Percentiles rank a stretch among this genome's conserved stretches.
Conservation (phyloP, 139 green algal genomes). For the Coelastrella sp. region DNA sequence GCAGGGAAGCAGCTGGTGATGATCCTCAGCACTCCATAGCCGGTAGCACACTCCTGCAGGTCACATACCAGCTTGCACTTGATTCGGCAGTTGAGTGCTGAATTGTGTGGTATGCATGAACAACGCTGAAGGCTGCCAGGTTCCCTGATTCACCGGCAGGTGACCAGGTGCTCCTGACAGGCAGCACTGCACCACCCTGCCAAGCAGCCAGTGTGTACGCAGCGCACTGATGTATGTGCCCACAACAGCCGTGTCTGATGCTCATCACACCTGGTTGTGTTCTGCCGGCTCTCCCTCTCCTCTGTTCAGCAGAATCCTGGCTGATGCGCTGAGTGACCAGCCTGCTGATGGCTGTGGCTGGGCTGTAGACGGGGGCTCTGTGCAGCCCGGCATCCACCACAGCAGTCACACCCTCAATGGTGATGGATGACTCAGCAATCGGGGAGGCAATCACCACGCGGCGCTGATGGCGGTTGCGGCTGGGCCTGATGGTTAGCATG, state of each 20-base stretch:
- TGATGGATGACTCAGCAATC: constrained; percentile 76
- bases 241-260: background rate
- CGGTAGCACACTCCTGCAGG: constrained; percentile 56
- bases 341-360: constrained; percentile 56
- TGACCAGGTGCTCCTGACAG: no score
- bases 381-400: constrained; percentile 76
- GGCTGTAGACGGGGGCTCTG: constrained; percentile 56
- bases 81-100: background rate
- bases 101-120: background rate
- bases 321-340: constrained; percentile 58
- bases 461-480: constrained; percentile 4
- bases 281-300: constrained; percentile 65
- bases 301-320: constrained; percentile 66
- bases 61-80: no score
- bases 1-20: constrained; percentile 35
- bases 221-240: no score
- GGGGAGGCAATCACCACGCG: constrained; percentile 75
- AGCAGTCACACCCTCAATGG: constrained; percentile 72
- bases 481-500: background rate
- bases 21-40: constrained; percentile 57
- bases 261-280: constrained; percentile 56
- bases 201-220: background rate
- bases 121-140: background rate
- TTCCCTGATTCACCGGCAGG: no score
- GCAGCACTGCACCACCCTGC: background rate